These are phyloP conservation scores for Geotrichum fermentans DNA, from an alignment of 1,139 yeast species.

Conservation along the genomic window DNA sequence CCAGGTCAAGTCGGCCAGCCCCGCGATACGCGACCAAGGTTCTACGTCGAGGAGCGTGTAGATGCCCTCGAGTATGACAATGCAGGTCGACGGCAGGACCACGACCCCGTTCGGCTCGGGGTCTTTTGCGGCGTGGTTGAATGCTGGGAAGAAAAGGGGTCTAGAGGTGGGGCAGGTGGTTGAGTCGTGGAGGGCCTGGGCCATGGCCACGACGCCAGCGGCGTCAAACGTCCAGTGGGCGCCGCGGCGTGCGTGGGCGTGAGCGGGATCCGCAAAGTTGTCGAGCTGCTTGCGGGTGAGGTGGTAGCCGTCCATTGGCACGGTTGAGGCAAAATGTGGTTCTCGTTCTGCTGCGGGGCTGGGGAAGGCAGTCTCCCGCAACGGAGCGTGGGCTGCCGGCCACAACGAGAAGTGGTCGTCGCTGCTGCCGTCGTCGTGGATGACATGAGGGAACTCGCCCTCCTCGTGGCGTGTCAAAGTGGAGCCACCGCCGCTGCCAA, in stretches of 20 bases:
- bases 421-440: background rate
- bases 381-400: no score
- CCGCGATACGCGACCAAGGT: constrained; percentile 37
- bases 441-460: background rate
- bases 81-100: constrained; percentile 40
- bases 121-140: constrained; percentile 62
- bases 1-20: constrained; percentile 38
- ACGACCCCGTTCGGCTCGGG: constrained; percentile 52
- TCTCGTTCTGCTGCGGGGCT: background rate
- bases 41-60: constrained; percentile 37
- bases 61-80: constrained; percentile 57
- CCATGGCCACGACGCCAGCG: constrained; percentile 42
- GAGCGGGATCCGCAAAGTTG: constrained; percentile 48
- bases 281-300: constrained; percentile 53
- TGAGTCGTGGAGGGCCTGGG: constrained; percentile 25
- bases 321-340: constrained; percentile 26
- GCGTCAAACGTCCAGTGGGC: constrained; percentile 83
- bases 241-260: constrained; percentile 66
- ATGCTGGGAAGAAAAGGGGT: constrained; percentile 50
- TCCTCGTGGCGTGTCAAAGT: background rate
- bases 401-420: no score
- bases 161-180: background rate
- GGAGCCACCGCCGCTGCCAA: background rate
- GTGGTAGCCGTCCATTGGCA: constrained; percentile 84
- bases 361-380: no score